These are phyloP conservation scores for Aegilops speltoides DNA, from an alignment of 176 grass and related monocot species.

Conservation along the genomic window DNA sequence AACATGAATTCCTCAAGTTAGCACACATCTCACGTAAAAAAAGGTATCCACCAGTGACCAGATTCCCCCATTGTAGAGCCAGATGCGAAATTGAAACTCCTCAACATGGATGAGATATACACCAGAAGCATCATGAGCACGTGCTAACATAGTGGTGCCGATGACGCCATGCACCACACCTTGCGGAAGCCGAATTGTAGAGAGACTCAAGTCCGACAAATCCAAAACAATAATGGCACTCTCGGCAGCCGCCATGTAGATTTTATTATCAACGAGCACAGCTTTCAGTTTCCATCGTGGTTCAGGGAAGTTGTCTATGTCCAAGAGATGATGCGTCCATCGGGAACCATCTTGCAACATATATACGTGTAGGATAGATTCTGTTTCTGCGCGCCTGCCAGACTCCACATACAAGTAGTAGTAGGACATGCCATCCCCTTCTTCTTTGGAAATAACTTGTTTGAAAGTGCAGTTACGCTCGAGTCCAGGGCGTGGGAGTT, in stretches of 20 bases:
- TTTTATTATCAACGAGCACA: not conserved
- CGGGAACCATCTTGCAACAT: not conserved
- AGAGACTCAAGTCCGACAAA: not conserved
- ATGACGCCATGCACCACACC: not conserved
- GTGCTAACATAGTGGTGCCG: not conserved
- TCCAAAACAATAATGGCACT: not conserved
- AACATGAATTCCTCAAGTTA: not conserved
- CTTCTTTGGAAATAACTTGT: not conserved
- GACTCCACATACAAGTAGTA: not conserved
- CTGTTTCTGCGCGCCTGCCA: not conserved
- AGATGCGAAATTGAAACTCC: not conserved
- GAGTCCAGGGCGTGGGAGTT: not conserved
- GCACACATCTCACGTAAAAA: not conserved
- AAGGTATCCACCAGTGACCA: not conserved
- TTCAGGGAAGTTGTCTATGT: too few relatives aligned
- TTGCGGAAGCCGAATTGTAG: not conserved
- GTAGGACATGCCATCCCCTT: not conserved
- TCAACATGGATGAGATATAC: not conserved
- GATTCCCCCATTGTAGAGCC: not conserved
- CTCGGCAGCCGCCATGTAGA: not conserved
- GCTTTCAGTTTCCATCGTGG: not conserved
- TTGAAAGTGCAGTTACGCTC: not conserved
- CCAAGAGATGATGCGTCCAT: not conserved
- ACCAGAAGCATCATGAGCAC: not conserved
- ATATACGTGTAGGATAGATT: not conserved